Evolutionary conservation across 306 rosid species (phyloP), one percentile per base, ranked within the genome.

Genomic region (Malus sylvestris): DNA sequence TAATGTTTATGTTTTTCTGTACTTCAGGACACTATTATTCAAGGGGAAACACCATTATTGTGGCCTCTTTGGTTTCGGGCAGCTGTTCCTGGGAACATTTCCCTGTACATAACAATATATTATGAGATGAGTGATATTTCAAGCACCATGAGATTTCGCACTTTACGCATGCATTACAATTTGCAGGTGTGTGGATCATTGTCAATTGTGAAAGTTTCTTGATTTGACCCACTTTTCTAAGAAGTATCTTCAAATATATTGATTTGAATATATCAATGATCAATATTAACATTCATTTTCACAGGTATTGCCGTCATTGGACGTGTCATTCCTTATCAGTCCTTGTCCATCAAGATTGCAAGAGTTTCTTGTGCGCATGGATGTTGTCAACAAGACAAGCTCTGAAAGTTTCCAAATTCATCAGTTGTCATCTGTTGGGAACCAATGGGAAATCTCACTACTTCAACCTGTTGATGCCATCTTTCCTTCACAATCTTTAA

Each of bases 21-120:
- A 49, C 77, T 84, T 71, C 91, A 96, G 99, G 97, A 85, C 42
- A 91, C 89, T 25, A 64, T 78, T 64, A 79, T 92, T 75, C 95
- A 86, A 80, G 91, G 88, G 4, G 93, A 79, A 80, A 78, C 83
- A 73, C 89, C 97, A 57, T 86, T 91, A 67, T 76, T 80, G 81
- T 96, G 97, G 97, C 98, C 99, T 80, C 97, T 96, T 85, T 96
- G 98, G 99, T 83, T 92, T 83, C 86, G 98, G 75, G 98, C 98
- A 74, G 98, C 99, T 77, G 86, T 82, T 85, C 91, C 97, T 42
- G 99, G 99, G 81, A 79, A 91, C 81, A 83, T 89, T 75, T 88
- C 93, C 72, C 83, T 96, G 83, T 80, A 85, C 76, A 75, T 92
- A 62, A 84, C 93, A 86, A 83, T 96, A 87, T 96, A 96, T 83